phyloP scores from a whole-genome alignment of 2,329 filamentous ascomycete species.

The Akanthomyces uredinophilus region DNA sequence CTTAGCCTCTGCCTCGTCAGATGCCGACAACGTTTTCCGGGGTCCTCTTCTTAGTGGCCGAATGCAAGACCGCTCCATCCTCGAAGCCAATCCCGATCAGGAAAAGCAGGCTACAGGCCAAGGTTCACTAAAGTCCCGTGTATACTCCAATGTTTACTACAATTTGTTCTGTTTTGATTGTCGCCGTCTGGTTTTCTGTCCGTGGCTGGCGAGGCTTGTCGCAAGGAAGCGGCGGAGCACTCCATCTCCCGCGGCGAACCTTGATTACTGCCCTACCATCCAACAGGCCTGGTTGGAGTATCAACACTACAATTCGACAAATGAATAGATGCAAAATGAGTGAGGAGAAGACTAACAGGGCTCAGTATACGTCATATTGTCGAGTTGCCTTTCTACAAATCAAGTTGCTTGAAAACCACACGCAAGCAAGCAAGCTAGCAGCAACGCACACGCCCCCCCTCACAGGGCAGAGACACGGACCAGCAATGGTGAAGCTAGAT shows the following conservation, averaged over 20 bases:
- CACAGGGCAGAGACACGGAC: background rate
- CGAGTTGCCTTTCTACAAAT: background rate
- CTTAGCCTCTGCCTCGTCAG: constrained; percentile 1
- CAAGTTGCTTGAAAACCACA: background rate
- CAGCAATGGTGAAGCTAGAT: constrained; percentile 1
- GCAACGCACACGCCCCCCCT: constrained; percentile 1
- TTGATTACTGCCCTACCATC: too few species aligned
- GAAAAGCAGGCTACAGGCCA: background rate
- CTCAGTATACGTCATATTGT: background rate
- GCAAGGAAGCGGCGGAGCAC: too few species aligned
- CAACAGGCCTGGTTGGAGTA: too few species aligned
- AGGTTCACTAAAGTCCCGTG: background rate
- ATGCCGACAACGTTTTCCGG: constrained; percentile 9
- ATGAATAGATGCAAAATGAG: background rate
- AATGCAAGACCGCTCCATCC: background rate
- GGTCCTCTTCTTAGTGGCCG: constrained; percentile 7
- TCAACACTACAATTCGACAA: background rate
- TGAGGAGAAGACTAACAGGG: background rate
- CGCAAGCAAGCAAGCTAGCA: background rate
- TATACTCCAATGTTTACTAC: too few species aligned
- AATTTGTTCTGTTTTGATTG: too few species aligned
- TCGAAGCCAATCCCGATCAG: background rate
- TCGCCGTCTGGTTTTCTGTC: background rate
- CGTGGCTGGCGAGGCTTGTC: too few species aligned
- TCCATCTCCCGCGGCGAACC: too few species aligned